Evolutionary conservation across 2,329 filamentous ascomycete species (phyloP).

Genomic region (Aureobasidium uvarum): DNA sequence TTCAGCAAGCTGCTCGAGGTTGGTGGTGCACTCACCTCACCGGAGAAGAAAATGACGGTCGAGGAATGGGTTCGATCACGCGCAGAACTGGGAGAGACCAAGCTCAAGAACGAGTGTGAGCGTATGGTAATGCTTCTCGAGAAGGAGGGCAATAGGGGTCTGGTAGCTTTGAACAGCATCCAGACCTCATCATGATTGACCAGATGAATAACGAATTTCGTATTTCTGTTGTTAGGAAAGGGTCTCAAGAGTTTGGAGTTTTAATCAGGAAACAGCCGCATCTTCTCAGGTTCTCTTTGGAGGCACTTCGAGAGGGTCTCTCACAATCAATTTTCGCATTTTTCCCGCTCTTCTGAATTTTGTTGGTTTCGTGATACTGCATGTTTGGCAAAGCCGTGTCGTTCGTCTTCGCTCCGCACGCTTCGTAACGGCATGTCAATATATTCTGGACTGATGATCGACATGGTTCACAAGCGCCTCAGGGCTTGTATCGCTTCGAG

Average conservation of each 20-base stretch:
- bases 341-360: neutral
- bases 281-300: neutral
- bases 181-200: constrained; percentile 39
- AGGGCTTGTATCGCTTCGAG: neutral
- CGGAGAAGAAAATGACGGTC: constrained; percentile 86
- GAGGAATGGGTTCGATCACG: constrained; percentile 89
- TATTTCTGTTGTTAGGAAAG: constrained; percentile 6
- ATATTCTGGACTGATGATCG: neutral
- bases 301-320: neutral
- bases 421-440: constrained; percentile 2
- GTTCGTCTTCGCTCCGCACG: neutral
- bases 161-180: constrained; percentile 73
- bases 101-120: constrained; percentile 78
- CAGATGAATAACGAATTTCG: constrained; percentile 8
- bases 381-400: neutral
- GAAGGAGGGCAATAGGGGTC: constrained; percentile 72
- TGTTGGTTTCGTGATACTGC: neutral
- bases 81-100: constrained; percentile 74
- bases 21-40: constrained; percentile 63
- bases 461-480: neutral
- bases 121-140: constrained; percentile 79
- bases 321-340: neutral
- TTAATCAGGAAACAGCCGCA: neutral
- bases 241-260: neutral
- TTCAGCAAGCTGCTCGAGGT: constrained; percentile 45